These are phyloP conservation scores for Binderoboletus segoi DNA, from an alignment of 1,284 basidiomycete species.

Conservation along the genomic window DNA sequence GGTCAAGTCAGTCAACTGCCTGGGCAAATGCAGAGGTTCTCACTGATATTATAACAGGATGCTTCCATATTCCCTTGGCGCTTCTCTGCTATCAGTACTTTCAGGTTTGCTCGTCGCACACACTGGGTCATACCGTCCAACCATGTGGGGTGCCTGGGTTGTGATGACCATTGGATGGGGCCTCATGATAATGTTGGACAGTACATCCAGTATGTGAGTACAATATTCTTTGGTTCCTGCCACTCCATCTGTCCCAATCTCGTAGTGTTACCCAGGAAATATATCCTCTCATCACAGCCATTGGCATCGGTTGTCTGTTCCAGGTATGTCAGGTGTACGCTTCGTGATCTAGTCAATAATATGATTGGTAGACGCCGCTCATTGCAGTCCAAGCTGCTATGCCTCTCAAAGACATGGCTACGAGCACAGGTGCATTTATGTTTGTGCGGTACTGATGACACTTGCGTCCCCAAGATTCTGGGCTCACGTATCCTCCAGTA, in stretches of 20 bases:
- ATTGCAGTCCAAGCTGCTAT: constrained; percentile 48
- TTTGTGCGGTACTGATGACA: constrained; percentile 35
- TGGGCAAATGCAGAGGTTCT: neutral
- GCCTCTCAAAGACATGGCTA: constrained; percentile 51
- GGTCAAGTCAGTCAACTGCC: constrained; percentile 29
- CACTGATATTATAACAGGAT: constrained; percentile 26
- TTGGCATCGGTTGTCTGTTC: constrained; percentile 43
- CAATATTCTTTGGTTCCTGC: neutral
- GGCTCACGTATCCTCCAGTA: constrained; percentile 19
- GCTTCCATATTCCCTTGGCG: constrained; percentile 46
- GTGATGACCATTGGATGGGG: constrained; percentile 39
- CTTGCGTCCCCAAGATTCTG: neutral
- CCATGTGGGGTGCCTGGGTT: constrained; percentile 37
- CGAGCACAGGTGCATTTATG: constrained; percentile 38
- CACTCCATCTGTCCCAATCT: neutral
- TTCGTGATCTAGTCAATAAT: neutral
- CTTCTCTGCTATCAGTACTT: constrained; percentile 36
- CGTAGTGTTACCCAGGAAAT: constrained; percentile 36
- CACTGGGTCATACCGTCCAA: constrained; percentile 41
- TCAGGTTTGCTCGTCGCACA: constrained; percentile 41
- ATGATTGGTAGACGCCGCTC: constrained; percentile 29
- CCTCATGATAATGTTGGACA: constrained; percentile 39
- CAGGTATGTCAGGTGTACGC: constrained; percentile 20
- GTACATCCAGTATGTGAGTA: constrained; percentile 30
- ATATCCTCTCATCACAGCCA: constrained; percentile 36